Base-by-base conservation (phyloP, 148 eudicot genomes). In the Amaranthus hypochondriacus region DNA sequence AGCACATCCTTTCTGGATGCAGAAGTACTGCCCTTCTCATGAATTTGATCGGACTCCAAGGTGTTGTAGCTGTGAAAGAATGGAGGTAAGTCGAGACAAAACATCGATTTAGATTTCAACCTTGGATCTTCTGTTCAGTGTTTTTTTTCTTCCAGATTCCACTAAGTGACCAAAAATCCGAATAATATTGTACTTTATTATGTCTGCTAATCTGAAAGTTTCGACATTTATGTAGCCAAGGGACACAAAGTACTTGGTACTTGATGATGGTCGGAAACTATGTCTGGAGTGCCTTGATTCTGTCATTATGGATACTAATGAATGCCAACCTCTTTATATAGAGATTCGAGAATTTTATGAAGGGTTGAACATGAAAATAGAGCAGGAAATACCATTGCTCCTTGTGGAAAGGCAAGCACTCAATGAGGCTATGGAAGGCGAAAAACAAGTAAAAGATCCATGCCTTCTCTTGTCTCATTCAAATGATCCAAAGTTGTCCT, bases 361-460 rank as follows among this genome's bases (percentile, higher is more conserved):
- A 86, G 99, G 99, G 48, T 78, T 95, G 62, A 84, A 85, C 71
- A 95, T 95, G 99, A 95, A 86, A 83, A 89, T 95, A 67, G 88
- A 87, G 77, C 99, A 95, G 80, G 94, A 92, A 77, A 76, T 95
- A 71, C 99, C 99, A 1, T 71, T 95, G 43, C 94, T 95, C 54
- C 83, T 95, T 77, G 99, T 95, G 11, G 99, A 95, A 88, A 92
- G 99, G 77, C 96, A 89, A 80, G 99, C 99, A 51, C 83, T 95
- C 18, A 95, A 95, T 66, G 99, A 92, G 85, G 99, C 99, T 82
- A 90, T 95, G 97, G 99, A 92, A 82, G 99, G 99, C 68, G 99
- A 95, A 78, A 95, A 89, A 68, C 88, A 82, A 79, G 99, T 95
- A 78, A 81, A 84, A 44, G 5, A 7, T 7, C 49, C 14, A 46